Evolutionary conservation across 495 filamentous ascomycete genomes (phyloP), one percentile per base, ranked within the genome.

Genomic region (Tuber calosporum): DNA sequence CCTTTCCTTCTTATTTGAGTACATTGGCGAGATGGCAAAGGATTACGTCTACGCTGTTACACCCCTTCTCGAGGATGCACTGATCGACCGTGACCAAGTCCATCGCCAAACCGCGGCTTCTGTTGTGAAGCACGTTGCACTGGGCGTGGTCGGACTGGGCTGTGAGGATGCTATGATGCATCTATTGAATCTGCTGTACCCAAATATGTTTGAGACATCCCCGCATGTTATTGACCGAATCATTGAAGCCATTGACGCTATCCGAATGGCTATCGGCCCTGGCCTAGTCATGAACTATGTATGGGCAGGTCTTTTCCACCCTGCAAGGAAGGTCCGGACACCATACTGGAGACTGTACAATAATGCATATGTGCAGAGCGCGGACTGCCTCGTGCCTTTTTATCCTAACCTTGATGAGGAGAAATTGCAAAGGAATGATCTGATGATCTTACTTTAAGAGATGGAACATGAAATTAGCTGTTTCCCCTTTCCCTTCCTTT

Each of bases 11-110:
- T 86, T 99, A 69, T 98, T 98, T 81, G 95, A 99, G 78, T 99
- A 99, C 84, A 99, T 99, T 81, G 95, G 95, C 69, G 95, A 99
- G 83, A 97, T 99, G 96, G 93, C 93, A 74, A 98, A 97, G 83
- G 96, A 99, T 82, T 99, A 99, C 83, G 94, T 98, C 83, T 99
- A 98, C 82, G 96, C 96, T 15, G 92, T 98, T 41, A 97, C 93
- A 22, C 95, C 96, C n/a, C 85, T 99, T 22, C 90, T 99, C 11
- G 95, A 98, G 82, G 96, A 99, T 81, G 96, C 96, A 4, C 89
- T 99, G 71, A 96, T 97, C 83, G 96, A 99, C 83, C 90, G 96
- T 67, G 96, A 99, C 82, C 96, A 99, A 84, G 96, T 99, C 8
- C 96, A 99, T 84, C 90, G 96, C 26, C 96, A 99, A 82, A 98